Evolutionary conservation across 164 flowering plant species (phyloP).

Genomic region (Macadamia tetraphylla): DNA sequence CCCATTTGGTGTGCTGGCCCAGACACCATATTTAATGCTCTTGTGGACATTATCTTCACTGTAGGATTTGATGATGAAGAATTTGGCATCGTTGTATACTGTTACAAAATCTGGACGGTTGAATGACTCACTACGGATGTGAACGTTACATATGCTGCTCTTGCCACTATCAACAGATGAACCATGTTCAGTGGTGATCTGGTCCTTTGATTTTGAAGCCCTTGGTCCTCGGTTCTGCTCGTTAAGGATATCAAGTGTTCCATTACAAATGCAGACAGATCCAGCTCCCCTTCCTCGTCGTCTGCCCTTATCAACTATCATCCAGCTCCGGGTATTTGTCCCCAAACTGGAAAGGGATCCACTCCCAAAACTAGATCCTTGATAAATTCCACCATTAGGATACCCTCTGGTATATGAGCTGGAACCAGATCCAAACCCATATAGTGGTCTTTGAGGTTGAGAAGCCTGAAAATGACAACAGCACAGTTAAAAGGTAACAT

Average conservation of each 20-base stretch:
- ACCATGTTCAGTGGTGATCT: conserved; percentile 41
- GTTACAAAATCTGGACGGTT: conserved; percentile 63
- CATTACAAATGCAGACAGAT: conserved; percentile 49
- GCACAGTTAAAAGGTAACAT: background rate
- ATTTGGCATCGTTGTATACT: conserved; percentile 67
- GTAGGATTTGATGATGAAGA: conserved; percentile 87
- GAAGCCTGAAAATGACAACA: conserved; percentile 38
- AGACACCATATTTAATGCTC: conserved; percentile 85
- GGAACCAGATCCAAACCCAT: conserved; percentile 56
- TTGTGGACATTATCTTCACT: conserved; percentile 96
- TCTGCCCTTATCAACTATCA: conserved; percentile 51
- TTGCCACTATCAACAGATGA: conserved; percentile 32
- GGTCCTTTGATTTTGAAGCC: conserved; percentile 61
- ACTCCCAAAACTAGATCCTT: conserved; percentile 43
- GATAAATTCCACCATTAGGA: conserved; percentile 39
- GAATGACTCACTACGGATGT: conserved; percentile 26
- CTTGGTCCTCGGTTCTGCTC: conserved; percentile 95
- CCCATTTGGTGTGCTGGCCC: conserved; percentile 96
- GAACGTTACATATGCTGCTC: conserved; percentile 25
- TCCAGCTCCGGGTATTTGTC: conserved; percentile 36
- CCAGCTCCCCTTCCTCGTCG: conserved; percentile 51
- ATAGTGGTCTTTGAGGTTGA: conserved; percentile 52
- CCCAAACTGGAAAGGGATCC: conserved; percentile 46
- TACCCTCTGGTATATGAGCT: conserved; percentile 50
- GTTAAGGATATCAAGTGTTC: conserved; percentile 47